These are phyloP conservation scores for Draba incana DNA, from an alignment of 345 rosid species.

Conservation along the genomic window DNA sequence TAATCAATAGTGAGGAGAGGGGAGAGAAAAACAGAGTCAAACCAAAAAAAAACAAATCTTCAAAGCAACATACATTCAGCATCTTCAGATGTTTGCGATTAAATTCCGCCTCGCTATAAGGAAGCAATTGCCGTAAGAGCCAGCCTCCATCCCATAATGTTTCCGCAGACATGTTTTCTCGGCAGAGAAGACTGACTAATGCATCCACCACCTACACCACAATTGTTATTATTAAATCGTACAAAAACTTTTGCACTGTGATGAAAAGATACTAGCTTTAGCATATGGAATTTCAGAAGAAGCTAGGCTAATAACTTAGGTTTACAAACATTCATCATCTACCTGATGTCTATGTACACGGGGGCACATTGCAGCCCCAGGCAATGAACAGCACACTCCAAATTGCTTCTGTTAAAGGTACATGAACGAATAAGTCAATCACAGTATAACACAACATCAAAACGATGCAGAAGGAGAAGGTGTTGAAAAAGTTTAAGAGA, in stretches of 20 bases:
- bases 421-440: constrained; percentile 23
- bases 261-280: constrained; percentile 2
- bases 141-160: constrained; percentile 97
- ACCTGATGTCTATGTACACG: constrained; percentile 83
- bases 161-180: constrained; percentile 85
- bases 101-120: constrained; percentile 84
- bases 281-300: constrained; percentile 12
- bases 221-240: constrained; percentile 27
- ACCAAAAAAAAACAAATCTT: not conserved
- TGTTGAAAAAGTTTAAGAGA: not conserved
- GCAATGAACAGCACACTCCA: constrained; percentile 56
- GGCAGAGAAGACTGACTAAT: constrained; percentile 83
- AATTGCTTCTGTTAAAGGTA: constrained; percentile 65
- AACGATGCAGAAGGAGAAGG: constrained; percentile 12
- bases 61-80: constrained; percentile 57
- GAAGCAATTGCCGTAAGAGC: constrained; percentile 96
- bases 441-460: constrained; percentile 9
- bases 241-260: constrained; percentile 9
- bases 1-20: not conserved
- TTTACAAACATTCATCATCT: constrained; percentile 19
- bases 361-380: constrained; percentile 57
- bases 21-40: not conserved
- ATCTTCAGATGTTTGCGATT: constrained; percentile 71
- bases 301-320: not conserved
- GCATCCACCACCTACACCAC: constrained; percentile 82